phyloP scores from a whole-genome alignment of 2,329 filamentous ascomycete species.

The Ceratocystis albifundus region DNA sequence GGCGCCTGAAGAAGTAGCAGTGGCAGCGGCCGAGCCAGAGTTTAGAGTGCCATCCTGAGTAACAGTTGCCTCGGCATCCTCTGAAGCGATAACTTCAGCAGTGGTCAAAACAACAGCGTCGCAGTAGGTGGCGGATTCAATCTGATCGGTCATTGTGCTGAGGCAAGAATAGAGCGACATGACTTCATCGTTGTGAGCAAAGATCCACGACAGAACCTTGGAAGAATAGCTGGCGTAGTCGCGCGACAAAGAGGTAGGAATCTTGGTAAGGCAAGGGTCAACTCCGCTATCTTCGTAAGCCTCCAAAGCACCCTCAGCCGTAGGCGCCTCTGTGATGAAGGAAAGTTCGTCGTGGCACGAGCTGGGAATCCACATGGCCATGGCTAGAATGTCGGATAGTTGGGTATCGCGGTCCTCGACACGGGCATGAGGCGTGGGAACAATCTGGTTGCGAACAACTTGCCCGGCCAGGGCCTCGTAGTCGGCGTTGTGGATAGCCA shows the following conservation, averaged over 20 bases:
- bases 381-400: not conserved
- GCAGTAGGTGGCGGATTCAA: not conserved
- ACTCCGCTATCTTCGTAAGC: not conserved
- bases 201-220: not conserved
- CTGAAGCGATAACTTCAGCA: not conserved
- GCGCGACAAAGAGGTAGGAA: not conserved
- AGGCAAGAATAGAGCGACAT: not conserved
- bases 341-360: not conserved
- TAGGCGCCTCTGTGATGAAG: not conserved
- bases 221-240: not conserved
- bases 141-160: not conserved
- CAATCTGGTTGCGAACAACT: not conserved
- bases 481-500: not conserved
- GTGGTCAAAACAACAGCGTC: not conserved
- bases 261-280: not conserved
- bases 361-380: not conserved
- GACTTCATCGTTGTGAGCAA: not conserved
- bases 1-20: not conserved
- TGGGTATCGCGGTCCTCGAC: not conserved
- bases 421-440: not conserved
- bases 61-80: not conserved
- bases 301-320: not conserved
- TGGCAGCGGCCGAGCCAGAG: not conserved
- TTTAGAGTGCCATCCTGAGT: not conserved
- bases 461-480: not conserved